phyloP scores from a whole-genome alignment of 2,329 filamentous ascomycete genomes.

The Botryosphaeria agaves region DNA sequence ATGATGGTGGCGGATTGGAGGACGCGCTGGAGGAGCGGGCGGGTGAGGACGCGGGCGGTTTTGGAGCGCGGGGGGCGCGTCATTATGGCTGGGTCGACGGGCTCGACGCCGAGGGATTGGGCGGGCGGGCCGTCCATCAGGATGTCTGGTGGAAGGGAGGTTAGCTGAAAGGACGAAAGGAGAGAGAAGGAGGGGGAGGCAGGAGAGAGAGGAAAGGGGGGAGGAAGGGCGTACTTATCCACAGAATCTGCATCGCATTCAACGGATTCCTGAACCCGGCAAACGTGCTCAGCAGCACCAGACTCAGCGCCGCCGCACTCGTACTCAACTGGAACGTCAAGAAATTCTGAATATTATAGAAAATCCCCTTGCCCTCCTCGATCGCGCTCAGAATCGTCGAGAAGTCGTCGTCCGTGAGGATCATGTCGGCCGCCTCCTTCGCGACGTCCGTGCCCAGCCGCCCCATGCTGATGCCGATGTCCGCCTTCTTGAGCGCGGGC shows the following conservation, averaged over 20 bases:
- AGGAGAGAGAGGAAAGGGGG: neutral
- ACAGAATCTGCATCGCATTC: constrained; percentile 98
- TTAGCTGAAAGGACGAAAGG: constrained; percentile 13
- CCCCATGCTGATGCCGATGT: constrained; percentile 97
- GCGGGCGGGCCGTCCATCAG: constrained; percentile 98
- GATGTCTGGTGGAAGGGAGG: constrained; percentile 55
- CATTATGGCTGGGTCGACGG: constrained; percentile 90
- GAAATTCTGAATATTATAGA: constrained; percentile 99
- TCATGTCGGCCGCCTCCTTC: constrained; percentile 92
- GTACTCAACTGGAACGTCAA: constrained; percentile 96
- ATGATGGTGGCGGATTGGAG: constrained; percentile 77
- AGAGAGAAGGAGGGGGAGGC: too few relatives aligned
- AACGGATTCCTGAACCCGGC: constrained; percentile 89
- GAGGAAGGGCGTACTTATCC: constrained; percentile 65
- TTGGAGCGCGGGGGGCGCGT: constrained; percentile 72
- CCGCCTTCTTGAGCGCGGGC: constrained; percentile 87
- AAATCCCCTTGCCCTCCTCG: constrained; percentile 97
- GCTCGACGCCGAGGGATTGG: constrained; percentile 90
- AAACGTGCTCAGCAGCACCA: constrained; percentile 84
- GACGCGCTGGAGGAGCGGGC: constrained; percentile 64
- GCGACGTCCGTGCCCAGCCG: constrained; percentile 89
- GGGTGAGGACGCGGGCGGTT: constrained; percentile 81
- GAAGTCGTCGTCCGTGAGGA: constrained; percentile 77
- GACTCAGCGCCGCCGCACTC: constrained; percentile 76
- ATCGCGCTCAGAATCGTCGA: constrained; percentile 87